A percentile compares a stretch with the other conserved stretches of the same genome.
Evolutionary conservation across 129 eudicot species (phyloP).

Genomic region (Helianthus tuberosus): DNA sequence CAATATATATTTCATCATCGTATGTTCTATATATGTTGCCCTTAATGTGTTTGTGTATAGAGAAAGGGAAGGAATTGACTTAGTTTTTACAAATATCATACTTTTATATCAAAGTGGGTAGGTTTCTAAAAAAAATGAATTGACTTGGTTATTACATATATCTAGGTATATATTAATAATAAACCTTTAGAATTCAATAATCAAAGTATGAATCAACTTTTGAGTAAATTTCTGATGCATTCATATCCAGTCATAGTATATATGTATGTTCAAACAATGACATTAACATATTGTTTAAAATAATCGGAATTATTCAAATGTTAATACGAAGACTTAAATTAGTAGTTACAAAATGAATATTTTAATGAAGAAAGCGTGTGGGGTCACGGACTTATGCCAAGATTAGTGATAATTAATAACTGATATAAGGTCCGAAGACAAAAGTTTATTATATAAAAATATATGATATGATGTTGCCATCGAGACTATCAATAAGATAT

Average conservation of each 20-base stretch:
- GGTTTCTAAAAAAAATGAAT: no score
- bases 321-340: not conserved
- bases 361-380: slow-evolving; percentile 36
- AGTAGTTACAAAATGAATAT: slow-evolving; percentile 6
- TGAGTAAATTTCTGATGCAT: not conserved
- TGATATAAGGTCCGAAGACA: slow-evolving; percentile 37
- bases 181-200: not conserved
- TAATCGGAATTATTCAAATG: not conserved
- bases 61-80: no score
- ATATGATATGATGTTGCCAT: slow-evolving; percentile 30
- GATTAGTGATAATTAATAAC: slow-evolving; percentile 39
- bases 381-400: slow-evolving; percentile 36
- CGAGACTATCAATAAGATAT: slow-evolving; percentile 37
- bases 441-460: slow-evolving; percentile 27
- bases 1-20: no score
- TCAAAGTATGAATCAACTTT: not conserved
- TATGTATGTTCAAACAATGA: slow-evolving; percentile 1
- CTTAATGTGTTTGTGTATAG: no score
- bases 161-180: no score
- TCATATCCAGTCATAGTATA: not conserved
- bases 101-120: no score
- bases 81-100: no score
- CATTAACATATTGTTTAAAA: not conserved
- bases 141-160: no score
- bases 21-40: no score